Base-by-base conservation (phyloP, 768 basidiomycete species). In the Kwoniella dendrophila region DNA sequence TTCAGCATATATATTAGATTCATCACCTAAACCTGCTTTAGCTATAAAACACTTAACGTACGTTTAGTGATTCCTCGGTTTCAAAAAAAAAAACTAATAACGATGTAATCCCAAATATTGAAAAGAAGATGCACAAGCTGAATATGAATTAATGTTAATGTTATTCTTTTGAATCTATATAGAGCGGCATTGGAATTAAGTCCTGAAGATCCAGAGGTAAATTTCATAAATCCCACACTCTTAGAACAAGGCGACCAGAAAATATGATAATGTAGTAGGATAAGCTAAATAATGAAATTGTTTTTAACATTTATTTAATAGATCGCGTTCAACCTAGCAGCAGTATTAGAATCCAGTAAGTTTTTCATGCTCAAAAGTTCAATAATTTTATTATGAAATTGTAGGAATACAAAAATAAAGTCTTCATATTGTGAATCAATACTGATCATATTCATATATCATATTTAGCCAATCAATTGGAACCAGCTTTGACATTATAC, bases 301-400 rank as follows among this genome's bases (percentile, higher is more conserved):
- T 18, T 4, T 44, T 44, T 44, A 7, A 44, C 32, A 7, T 51
- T 14, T 49, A 27, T 47, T 27, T 43, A 29, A 33, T 38, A 77
- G 73, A 76, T 78, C 59, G 75, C 75, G 29, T 78, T 78, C 71
- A 78, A 78, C 66, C 72, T 78, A 30, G 77, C 73, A 24, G 77
- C 77, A 3, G 66, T 76, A 12, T 67, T 78, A 8, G 77, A 78
- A 56, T 76, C 74, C 14, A 77, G 76, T 76, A 59, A 55, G 71
- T 67, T 24, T 32, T 14, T 36, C 8, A 30, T 26, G 14, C n/a
- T 44, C 30, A n/a, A n/a, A n/a, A n/a, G 14, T 34, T 34, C 29
- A 14, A 40, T 34, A 34, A n/a, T 36, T 3, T 10, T 53, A 16
- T 29, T 34, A 26, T 36, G 18, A 22, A 8, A 47, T 20, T 5